A percentile compares a stretch with the other conserved stretches of the same genome.
Conservation (phyloP, 2,329 filamentous ascomycete species). For the Trichophyton schoenleinii region DNA sequence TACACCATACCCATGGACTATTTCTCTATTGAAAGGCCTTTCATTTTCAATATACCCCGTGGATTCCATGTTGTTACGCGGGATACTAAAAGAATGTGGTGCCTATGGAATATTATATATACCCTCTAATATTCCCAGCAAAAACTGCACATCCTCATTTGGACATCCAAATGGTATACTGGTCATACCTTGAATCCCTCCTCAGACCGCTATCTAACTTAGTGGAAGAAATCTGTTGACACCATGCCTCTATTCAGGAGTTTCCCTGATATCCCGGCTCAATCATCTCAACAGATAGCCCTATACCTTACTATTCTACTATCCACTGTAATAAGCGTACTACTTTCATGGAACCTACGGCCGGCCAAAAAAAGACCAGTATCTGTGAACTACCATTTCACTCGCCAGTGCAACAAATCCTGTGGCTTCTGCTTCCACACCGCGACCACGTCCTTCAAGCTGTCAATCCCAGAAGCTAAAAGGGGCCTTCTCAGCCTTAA, state of each 20-base stretch:
- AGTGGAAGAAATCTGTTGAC: background rate
- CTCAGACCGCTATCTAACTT: background rate
- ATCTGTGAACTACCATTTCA: conserved; percentile 39
- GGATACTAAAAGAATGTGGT: background rate
- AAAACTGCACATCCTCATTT: background rate
- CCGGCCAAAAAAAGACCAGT: conserved; percentile 14
- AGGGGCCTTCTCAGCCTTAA: conserved; percentile 35
- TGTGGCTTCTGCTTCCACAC: conserved; percentile 49
- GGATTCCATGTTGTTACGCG: background rate
- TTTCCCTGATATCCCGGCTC: background rate
- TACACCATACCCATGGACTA: background rate
- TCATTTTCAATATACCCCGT: no score
- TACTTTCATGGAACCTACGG: background rate
- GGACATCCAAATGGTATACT: background rate
- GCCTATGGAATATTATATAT: background rate
- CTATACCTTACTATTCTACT: background rate
- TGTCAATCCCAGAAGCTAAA: conserved; percentile 32
- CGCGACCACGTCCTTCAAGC: conserved; percentile 36
- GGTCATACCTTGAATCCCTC: background rate
- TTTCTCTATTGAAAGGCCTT: background rate
- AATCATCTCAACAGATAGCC: background rate
- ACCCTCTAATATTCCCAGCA: background rate
- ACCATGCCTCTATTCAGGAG: background rate
- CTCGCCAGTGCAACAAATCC: conserved; percentile 37
- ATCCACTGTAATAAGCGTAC: background rate